Evolutionary conservation across 2,329 filamentous ascomycete species (phyloP).

Genomic region (Paecilomyces niveus): DNA sequence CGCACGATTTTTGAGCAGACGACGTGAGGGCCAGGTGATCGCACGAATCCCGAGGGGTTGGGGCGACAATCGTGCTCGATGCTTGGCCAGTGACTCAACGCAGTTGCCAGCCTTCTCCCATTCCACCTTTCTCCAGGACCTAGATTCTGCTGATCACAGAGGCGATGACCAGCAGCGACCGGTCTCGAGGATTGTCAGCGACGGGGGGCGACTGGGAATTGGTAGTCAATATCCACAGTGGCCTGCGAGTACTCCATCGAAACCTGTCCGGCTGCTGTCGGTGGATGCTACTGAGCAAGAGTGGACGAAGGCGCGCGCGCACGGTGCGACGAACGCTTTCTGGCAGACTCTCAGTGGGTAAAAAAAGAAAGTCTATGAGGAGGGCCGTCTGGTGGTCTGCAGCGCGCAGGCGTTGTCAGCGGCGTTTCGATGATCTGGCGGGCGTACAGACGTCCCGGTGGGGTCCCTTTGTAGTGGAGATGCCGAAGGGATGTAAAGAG

Average conservation of each 20-base stretch:
- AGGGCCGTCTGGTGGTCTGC: conserved; percentile 1
- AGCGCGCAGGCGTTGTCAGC: conserved; percentile 5
- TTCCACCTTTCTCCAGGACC: conserved; percentile 5
- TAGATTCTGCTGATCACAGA: conserved; percentile 8
- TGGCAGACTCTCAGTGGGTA: conserved; percentile 9
- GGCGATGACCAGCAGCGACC: conserved; percentile 2
- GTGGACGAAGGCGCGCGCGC: neutral
- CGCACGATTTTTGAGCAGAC: conserved; percentile 1
- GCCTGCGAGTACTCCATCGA: conserved; percentile 20
- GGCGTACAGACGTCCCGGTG: conserved; percentile 5
- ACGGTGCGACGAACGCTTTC: neutral
- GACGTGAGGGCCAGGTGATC: neutral
- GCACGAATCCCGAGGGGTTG: neutral
- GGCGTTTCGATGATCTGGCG: conserved; percentile 10
- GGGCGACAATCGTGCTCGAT: neutral
- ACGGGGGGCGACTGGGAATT: conserved; percentile 16
- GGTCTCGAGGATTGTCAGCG: conserved; percentile 11
- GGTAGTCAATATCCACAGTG: conserved; percentile 16
- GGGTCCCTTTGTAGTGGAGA: conserved; percentile 5
- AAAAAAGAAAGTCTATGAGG: neutral
- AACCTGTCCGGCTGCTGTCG: conserved; percentile 3
- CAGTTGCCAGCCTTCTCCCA: neutral
- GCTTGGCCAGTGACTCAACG: neutral
- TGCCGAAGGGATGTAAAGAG: neutral
- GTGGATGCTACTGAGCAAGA: neutral